Percentiles rank a stretch among this genome's conserved stretches.
phyloP scores from a whole-genome alignment of 768 basidiomycete genomes.

The Pleurotus platypus region DNA sequence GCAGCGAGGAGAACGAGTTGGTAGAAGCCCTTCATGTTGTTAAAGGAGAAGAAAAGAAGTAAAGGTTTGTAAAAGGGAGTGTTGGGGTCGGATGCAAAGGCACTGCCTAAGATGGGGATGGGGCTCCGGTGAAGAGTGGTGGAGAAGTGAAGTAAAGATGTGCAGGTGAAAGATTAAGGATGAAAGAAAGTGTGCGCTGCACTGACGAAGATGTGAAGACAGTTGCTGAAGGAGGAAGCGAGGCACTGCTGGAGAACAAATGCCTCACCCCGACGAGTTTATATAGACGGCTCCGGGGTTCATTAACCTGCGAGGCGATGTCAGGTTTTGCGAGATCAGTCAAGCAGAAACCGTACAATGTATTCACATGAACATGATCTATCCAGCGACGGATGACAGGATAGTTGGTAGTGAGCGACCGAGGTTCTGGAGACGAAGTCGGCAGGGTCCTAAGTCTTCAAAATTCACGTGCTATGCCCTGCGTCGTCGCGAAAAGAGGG shows the following conservation, averaged over 20 bases:
- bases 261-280: background rate
- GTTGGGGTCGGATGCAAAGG: background rate
- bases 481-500: no score
- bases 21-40: background rate
- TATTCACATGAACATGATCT: no score
- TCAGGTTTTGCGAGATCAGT: no score
- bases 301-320: no score
- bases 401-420: no score
- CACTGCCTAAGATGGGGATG: background rate
- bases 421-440: no score
- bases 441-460: no score
- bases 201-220: background rate
- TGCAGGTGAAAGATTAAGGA: background rate
- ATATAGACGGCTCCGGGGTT: no score
- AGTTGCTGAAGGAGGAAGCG: background rate
- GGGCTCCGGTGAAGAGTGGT: background rate
- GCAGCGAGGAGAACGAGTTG: background rate
- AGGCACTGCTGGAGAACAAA: background rate
- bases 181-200: background rate
- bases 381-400: no score
- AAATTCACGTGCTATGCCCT: no score
- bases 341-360: no score
- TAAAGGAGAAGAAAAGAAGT: background rate
- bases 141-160: no score
- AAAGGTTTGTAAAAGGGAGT: background rate